Conservation (phyloP, 306 rosid species). For the Quercus variabilis region DNA sequence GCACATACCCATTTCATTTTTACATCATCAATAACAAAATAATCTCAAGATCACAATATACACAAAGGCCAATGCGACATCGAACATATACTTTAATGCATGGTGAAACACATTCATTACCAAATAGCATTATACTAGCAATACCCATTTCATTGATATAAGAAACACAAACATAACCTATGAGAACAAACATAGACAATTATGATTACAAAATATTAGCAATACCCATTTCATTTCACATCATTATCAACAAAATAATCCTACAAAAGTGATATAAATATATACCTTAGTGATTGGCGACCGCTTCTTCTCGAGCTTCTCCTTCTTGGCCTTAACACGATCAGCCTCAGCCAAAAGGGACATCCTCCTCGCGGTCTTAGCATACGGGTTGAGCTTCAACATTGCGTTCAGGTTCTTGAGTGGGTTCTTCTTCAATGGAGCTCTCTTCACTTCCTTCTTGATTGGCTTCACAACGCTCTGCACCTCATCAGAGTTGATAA, state of each 20-base stretch:
- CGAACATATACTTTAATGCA: no score
- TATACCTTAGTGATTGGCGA: slow-evolving; percentile 56
- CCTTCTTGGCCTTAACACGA: slow-evolving; percentile 71
- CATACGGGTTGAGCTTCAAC: slow-evolving; percentile 76
- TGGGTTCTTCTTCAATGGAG: slow-evolving; percentile 76
- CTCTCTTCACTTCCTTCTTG: slow-evolving; percentile 60
- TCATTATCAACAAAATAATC: not conserved
- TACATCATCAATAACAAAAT: no score
- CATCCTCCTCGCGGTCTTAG: slow-evolving; percentile 80
- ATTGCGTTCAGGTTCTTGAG: slow-evolving; percentile 66
- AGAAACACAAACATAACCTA: no score
- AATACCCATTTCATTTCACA: not conserved
- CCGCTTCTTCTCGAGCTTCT: slow-evolving; percentile 84
- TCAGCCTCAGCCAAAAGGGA: slow-evolving; percentile 71
- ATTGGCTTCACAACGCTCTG: slow-evolving; percentile 78
- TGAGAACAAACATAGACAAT: no score
- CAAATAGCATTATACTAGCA: no score
- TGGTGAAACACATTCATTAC: no score
- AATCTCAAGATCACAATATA: no score
- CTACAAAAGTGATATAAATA: not conserved
- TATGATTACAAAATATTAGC: not conserved
- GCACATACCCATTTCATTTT: no score
- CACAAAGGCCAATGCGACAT: no score
- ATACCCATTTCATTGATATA: no score
- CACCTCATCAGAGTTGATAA: slow-evolving; percentile 85